Evolutionary conservation across 1,139 yeast species (phyloP), one percentile per base, ranked within the genome.

Genomic region (Scheffersomyces segobiensis): DNA sequence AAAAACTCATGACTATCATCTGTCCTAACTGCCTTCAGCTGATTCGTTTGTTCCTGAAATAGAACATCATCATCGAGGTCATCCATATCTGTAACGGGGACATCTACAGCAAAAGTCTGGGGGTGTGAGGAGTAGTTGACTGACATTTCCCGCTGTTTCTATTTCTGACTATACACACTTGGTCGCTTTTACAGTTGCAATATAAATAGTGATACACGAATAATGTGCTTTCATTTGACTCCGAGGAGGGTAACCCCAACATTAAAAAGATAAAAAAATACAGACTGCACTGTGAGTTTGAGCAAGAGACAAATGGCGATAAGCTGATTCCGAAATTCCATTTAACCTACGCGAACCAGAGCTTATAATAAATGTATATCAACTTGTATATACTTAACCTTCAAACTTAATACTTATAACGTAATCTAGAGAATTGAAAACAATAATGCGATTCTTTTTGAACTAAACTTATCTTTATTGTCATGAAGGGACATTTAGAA

Each of bases 1-100:
- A 72, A 55, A 21, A 66, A 64, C 32, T 68, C 70, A 12, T 52
- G 54, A 26, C 32, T 53, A 49, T 66, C 67, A 24, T 46, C 48
- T 8, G 50, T 17, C 12, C 24, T 20, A 3, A 22, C 50, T 20
- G 22, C n/a, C 50, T 10, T 20, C 1, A 24, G 3, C 12, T 20
- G 26, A 10, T 19, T 48, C n/a, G 50, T 39, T 26, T 66, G 71
- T 51, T 73, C 71, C 17, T 64, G 59, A 60, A 71, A 72, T 5
- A 76, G 57, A 14, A 74, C 62, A 56, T 84, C 87, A 57, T 85
- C 87, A 10, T 81, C 86, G 1, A 71, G 73, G 7, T 79, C 87
- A 63, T 87, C 90, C 58, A 87, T 72, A 63, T 86, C 81, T 0
- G 87, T 83, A 17, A 87, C 78, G 0, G 90, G 91, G 2, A 84